phyloP scores from a whole-genome alignment of 208 protist genomes.

The Trypanosoma melophagium region DNA sequence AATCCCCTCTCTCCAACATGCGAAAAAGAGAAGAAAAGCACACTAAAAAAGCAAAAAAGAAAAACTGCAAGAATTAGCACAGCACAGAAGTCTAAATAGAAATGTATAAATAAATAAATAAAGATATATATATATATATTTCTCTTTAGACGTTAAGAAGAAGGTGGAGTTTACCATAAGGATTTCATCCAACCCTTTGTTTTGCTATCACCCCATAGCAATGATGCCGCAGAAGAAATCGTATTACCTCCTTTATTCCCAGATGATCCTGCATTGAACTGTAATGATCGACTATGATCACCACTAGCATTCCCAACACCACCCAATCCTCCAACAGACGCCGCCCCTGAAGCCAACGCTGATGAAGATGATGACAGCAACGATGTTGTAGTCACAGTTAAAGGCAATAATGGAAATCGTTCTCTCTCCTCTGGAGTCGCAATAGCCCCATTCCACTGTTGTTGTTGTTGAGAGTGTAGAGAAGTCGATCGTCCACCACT shows the following conservation, averaged over 20 bases:
- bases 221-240: neutral
- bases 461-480: too few species aligned
- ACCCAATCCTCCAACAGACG: neutral
- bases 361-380: conserved; percentile 2
- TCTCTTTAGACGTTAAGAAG: too few species aligned
- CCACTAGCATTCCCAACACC: conserved; percentile 9
- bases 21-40: too few species aligned
- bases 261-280: neutral
- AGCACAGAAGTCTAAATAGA: neutral
- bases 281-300: conserved; percentile 2
- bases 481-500: neutral
- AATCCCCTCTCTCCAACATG: too few species aligned
- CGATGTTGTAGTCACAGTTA: neutral
- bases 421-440: conserved; percentile 4
- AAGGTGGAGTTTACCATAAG: conserved; percentile 10
- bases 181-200: conserved; percentile 23
- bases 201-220: conserved; percentile 8
- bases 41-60: neutral
- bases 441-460: conserved; percentile 2
- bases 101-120: conserved; percentile 4
- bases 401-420: conserved; percentile 27
- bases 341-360: conserved; percentile 1
- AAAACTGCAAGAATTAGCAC: neutral
- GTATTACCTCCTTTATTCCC: neutral
- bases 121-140: conserved; percentile 5